Conservation (phyloP, 1,139 yeast genomes). For the Candida dubliniensis region DNA sequence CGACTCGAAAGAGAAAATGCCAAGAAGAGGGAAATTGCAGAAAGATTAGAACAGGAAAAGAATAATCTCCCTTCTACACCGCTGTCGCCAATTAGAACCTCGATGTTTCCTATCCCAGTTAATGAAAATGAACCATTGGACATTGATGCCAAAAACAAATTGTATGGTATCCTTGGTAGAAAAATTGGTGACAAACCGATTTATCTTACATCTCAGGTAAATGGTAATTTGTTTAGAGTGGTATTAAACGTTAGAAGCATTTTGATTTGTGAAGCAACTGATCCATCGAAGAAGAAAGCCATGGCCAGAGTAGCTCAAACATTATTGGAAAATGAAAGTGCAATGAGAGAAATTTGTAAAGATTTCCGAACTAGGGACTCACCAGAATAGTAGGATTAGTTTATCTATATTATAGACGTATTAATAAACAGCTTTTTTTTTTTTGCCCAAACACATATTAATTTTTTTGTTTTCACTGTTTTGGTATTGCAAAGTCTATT, state of each 20-base stretch:
- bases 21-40: constrained; percentile 6
- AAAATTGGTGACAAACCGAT: constrained; percentile 42
- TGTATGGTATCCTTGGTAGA: constrained; percentile 46
- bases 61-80: constrained; percentile 21
- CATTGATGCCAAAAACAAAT: constrained; percentile 40
- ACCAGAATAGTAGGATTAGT: too few relatives aligned
- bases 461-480: too few relatives aligned
- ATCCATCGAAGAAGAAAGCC: constrained; percentile 46
- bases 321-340: constrained; percentile 34
- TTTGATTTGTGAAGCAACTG: constrained; percentile 39
- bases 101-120: constrained; percentile 29
- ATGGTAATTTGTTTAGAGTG: constrained; percentile 17
- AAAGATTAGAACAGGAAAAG: constrained; percentile 8
- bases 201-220: constrained; percentile 22
- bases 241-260: constrained; percentile 38
- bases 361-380: constrained; percentile 7
- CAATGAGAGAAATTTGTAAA: constrained; percentile 22
- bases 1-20: constrained; percentile 9
- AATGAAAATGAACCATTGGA: constrained; percentile 27
- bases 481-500: too few relatives aligned
- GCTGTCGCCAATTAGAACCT: constrained; percentile 14
- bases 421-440: too few relatives aligned
- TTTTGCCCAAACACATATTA: too few relatives aligned
- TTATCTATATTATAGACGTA: too few relatives aligned
- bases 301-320: constrained; percentile 50